These are phyloP conservation scores for Pyrenophora tritici-repentis DNA, from an alignment of 2,329 filamentous ascomycete genomes.

Conservation along the genomic window DNA sequence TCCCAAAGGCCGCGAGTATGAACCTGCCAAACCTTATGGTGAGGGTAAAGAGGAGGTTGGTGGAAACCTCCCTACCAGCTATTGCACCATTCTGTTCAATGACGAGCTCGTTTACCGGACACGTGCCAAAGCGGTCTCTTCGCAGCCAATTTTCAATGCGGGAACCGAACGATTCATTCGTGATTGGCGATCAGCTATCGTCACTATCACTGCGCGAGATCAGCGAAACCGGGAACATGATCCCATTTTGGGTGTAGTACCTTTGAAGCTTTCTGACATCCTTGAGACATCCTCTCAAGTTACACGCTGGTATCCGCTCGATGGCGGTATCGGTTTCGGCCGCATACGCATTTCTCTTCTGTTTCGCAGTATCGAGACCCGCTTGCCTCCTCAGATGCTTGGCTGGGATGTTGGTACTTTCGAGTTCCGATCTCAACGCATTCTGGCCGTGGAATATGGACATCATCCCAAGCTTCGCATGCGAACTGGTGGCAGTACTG, in stretches of 20 bases:
- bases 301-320: conserved; percentile 94
- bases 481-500: conserved; percentile 82
- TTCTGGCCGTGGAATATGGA: conserved; percentile 68
- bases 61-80: conserved; percentile 81
- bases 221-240: conserved; percentile 90
- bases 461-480: conserved; percentile 71
- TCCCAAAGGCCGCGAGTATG: conserved; percentile 82
- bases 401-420: conserved; percentile 97
- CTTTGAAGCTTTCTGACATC: conserved; percentile 85
- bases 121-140: conserved; percentile 90
- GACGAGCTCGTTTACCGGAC: conserved; percentile 91
- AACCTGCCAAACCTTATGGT: conserved; percentile 82
- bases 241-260: conserved; percentile 89
- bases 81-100: conserved; percentile 90
- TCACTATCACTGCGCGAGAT: conserved; percentile 88
- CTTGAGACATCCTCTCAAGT: conserved; percentile 84
- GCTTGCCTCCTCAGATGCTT: conserved; percentile 80
- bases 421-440: conserved; percentile 75
- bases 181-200: conserved; percentile 86
- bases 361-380: conserved; percentile 87
- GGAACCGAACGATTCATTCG: conserved; percentile 91
- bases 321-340: conserved; percentile 89
- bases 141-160: conserved; percentile 95
- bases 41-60: conserved; percentile 85
- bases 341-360: conserved; percentile 85